A percentile compares a stretch with the other conserved stretches of the same genome.
Conservation (phyloP, 2,329 filamentous ascomycete species). For the Xenoacremonium recifei region DNA sequence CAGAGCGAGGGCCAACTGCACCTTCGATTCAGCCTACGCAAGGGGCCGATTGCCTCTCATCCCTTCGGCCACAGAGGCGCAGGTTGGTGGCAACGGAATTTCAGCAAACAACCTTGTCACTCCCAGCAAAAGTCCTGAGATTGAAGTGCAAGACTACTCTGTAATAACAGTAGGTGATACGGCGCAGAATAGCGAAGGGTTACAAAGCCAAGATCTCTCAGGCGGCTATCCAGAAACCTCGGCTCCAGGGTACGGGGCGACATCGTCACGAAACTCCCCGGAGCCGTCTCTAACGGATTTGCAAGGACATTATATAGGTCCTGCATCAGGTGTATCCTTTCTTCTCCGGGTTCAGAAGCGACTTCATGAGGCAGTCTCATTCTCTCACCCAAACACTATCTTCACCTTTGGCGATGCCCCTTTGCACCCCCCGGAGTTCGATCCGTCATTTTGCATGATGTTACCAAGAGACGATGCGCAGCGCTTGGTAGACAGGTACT, state of each 20-base stretch:
- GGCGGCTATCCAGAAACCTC: slow-evolving; percentile 7
- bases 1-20: slow-evolving; percentile 18
- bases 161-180: slow-evolving; percentile 5
- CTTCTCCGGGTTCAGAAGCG: slow-evolving; percentile 25
- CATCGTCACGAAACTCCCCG: slow-evolving; percentile 7
- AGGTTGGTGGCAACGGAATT: slow-evolving; percentile 6
- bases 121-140: background rate
- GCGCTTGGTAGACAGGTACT: slow-evolving; percentile 44
- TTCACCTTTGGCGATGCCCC: slow-evolving; percentile 48
- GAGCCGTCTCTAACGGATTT: slow-evolving; percentile 6
- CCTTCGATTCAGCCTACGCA: slow-evolving; percentile 24
- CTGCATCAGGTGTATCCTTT: slow-evolving; percentile 7
- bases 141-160: background rate
- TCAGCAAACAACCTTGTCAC: background rate
- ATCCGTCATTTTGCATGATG: slow-evolving; percentile 32
- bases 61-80: slow-evolving; percentile 10
- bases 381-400: slow-evolving; percentile 39
- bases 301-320: slow-evolving; percentile 11
- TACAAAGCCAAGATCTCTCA: slow-evolving; percentile 9
- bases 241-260: slow-evolving; percentile 4
- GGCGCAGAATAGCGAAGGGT: slow-evolving; percentile 1
- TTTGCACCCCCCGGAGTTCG: slow-evolving; percentile 32
- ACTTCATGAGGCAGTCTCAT: slow-evolving; percentile 37
- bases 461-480: slow-evolving; percentile 30
- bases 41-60: slow-evolving; percentile 22